These are phyloP conservation scores for Phytophthora multivora DNA, from an alignment of 352 stramenopile species.

Conservation along the genomic window DNA sequence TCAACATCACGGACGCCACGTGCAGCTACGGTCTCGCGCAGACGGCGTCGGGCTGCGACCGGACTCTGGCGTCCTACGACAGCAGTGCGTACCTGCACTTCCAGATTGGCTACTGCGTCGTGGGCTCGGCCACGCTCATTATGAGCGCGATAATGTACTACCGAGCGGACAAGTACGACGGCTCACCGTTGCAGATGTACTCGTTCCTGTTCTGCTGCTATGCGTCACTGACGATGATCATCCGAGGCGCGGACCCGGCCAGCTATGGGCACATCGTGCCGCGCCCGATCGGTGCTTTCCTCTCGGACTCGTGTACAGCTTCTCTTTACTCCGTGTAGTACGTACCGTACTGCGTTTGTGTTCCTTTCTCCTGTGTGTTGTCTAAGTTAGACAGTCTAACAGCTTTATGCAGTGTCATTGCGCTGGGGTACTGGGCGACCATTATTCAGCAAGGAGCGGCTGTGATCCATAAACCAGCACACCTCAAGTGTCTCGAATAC, in stretches of 20 bases:
- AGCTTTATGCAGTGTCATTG: constrained; percentile 46
- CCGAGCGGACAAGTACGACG: constrained; percentile 36
- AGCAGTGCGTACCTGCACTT: constrained; percentile 35
- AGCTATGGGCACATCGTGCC: constrained; percentile 60
- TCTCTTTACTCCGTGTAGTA: constrained; percentile 66
- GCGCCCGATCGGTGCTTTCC: constrained; percentile 42
- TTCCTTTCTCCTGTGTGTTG: not conserved
- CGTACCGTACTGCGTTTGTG: constrained; percentile 10
- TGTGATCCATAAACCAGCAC: constrained; percentile 28
- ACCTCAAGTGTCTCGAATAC: constrained; percentile 39
- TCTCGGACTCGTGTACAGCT: constrained; percentile 65
- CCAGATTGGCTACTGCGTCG: constrained; percentile 48
- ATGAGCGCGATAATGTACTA: constrained; percentile 55
- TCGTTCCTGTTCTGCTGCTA: constrained; percentile 60
- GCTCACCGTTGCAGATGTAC: constrained; percentile 54
- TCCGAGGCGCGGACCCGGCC: constrained; percentile 55
- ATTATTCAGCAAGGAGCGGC: constrained; percentile 57
- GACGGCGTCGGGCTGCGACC: constrained; percentile 40
- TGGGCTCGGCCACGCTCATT: constrained; percentile 39
- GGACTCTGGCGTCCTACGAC: constrained; percentile 46
- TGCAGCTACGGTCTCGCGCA: constrained; percentile 62
- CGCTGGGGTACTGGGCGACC: constrained; percentile 59
- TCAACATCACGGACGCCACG: constrained; percentile 50
- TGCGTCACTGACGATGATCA: constrained; percentile 51
- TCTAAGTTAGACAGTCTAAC: no score